Percentiles rank a stretch among this genome's conserved stretches.
Conservation (phyloP, 2,329 filamentous ascomycete species). For the Westerdykella ornata region DNA sequence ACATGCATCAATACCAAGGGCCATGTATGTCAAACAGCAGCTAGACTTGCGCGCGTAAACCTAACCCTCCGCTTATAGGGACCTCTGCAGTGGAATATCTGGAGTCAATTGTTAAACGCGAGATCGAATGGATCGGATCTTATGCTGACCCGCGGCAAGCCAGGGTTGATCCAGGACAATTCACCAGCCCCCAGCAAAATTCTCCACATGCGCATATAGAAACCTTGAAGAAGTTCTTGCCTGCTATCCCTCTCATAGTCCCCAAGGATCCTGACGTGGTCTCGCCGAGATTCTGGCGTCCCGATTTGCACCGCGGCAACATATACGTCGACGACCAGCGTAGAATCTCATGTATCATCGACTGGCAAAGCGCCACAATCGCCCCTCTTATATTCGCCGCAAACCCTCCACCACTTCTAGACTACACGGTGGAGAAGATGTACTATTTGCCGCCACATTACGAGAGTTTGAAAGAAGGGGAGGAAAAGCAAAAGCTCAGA, state of each 20-base stretch:
- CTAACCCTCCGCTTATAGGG: conserved; percentile 16
- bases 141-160: conserved; percentile 18
- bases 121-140: conserved; percentile 30
- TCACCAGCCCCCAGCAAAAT: conserved; percentile 25
- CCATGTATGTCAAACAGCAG: conserved; percentile 14
- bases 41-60: conserved; percentile 4
- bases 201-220: conserved; percentile 16
- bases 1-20: conserved; percentile 16
- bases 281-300: conserved; percentile 24
- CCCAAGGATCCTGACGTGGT: conserved; percentile 17
- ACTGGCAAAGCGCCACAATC: conserved; percentile 24
- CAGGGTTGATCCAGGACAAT: conserved; percentile 12
- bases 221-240: conserved; percentile 16
- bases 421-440: conserved; percentile 22
- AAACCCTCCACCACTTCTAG: conserved; percentile 19
- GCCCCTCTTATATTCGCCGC: conserved; percentile 20
- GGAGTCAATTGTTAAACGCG: conserved; percentile 26
- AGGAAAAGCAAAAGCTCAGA: conserved; percentile 17
- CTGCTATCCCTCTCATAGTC: conserved; percentile 20
- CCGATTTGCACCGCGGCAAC: conserved; percentile 26
- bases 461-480: conserved; percentile 20
- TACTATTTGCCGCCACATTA: conserved; percentile 15
- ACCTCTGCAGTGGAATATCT: conserved; percentile 18
- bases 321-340: conserved; percentile 20
- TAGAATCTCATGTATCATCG: conserved; percentile 23